phyloP scores from a whole-genome alignment of 1,284 basidiomycete genomes.

The Apiotrichum siamense region DNA sequence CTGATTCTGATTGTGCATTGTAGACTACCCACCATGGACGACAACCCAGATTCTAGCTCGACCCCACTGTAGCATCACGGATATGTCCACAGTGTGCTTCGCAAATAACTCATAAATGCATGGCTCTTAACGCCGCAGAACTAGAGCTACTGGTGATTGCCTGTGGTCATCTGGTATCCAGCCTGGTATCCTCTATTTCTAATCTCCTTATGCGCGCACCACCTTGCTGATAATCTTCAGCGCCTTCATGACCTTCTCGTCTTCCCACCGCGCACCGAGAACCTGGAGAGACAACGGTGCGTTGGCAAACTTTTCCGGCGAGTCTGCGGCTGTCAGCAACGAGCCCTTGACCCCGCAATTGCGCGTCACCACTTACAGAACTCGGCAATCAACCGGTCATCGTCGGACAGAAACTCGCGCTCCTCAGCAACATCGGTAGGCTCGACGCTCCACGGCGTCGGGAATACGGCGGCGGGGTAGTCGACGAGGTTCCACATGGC shows the following conservation, averaged over 20 bases:
- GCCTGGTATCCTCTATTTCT: too few relatives aligned
- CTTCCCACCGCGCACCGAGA: conserved; percentile 21
- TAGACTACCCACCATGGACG: too few relatives aligned
- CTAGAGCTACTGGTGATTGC: too few relatives aligned
- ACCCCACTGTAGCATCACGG: too few relatives aligned
- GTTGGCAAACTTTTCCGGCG: conserved; percentile 13
- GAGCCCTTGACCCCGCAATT: too few relatives aligned
- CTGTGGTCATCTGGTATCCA: background rate
- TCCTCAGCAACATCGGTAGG: conserved; percentile 3
- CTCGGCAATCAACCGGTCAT: conserved; percentile 53
- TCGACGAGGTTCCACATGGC: conserved; percentile 63
- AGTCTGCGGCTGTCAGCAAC: conserved; percentile 7
- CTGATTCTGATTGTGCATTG: too few relatives aligned
- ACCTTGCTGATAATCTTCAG: conserved; percentile 15
- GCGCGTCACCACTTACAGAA: conserved; percentile 57
- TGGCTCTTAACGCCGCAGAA: too few relatives aligned
- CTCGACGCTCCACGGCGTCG: conserved; percentile 51
- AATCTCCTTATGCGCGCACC: background rate
- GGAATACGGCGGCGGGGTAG: conserved; percentile 60
- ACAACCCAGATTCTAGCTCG: too few relatives aligned
- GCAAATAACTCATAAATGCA: too few relatives aligned
- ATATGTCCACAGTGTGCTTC: too few relatives aligned
- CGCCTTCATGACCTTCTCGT: conserved; percentile 23
- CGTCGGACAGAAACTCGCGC: conserved; percentile 50
- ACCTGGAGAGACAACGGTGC: conserved; percentile 27